Base-by-base conservation (phyloP, 2,329 filamentous ascomycete genomes). In the Lecanosticta acicola region DNA sequence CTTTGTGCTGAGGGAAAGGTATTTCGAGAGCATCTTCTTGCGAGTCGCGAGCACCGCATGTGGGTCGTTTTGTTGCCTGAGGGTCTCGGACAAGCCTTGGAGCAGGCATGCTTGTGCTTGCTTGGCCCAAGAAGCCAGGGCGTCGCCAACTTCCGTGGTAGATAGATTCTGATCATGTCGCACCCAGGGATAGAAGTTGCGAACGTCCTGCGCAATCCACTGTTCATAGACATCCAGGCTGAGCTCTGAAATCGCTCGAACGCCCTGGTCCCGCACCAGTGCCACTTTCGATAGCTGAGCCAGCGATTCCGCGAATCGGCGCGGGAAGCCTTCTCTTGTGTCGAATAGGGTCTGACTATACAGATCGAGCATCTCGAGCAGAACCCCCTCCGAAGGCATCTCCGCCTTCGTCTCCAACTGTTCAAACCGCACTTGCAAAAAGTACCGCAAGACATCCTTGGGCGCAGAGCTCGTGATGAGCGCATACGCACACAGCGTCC, bases 121-220 rank as follows among this genome's bases (percentile, higher is more conserved):
- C 36, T 81, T 73, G 5, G 78, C 77, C 90, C 90, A 96, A 0
- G 94, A 71, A 13, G 77, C 50, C 41, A 71, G 59, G 16, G 59
- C 67, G 46, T 70, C 66, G 4, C 65, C 39, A 1, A 63, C 69
- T 14, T 73, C 70, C 2, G 62, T 45, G 21, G 61, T 51, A 18
- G 68, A 60, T 3, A 75, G 57, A n/a, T n/a, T 11, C 54, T 93
- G 85, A 54, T 90, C 87, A 57, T 94, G 83, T 21, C 86, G 81
- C 29, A 94, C 85, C 70, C 88, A 95, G 0, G 90, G 90, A 1
- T 83, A 91, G 62, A 94, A 96, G 54, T 84, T 85, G 38, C 79
- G 80, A 34, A 95, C 85, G 49, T 94, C 87, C 5, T 89, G 81
- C 14, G 85, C 78, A 51, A 93, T 85, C 85, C 89, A 94, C 16